These are phyloP conservation scores for Yamadazyma pseudoaaseri DNA, from an alignment of 1,139 yeast genomes.

Conservation along the genomic window DNA sequence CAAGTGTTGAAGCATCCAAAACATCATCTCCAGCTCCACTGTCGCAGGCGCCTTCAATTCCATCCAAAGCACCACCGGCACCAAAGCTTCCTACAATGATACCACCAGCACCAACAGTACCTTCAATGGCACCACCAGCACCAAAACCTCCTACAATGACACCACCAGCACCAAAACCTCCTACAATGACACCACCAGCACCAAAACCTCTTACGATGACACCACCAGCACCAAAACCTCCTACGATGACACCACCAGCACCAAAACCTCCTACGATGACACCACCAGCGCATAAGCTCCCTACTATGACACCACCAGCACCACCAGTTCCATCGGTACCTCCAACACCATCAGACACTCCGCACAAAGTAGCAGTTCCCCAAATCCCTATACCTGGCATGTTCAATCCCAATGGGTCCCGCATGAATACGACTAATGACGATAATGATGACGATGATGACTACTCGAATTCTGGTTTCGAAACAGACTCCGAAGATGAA, in stretches of 20 bases:
- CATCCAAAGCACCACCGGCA: constrained; percentile 6
- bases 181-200: constrained; percentile 15
- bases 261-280: constrained; percentile 17
- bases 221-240: no score
- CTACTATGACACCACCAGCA: constrained; percentile 14
- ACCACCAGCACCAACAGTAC: constrained; percentile 8
- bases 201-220: no score
- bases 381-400: constrained; percentile 12
- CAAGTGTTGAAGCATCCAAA: constrained; percentile 17
- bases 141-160: constrained; percentile 15
- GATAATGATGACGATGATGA: constrained; percentile 5
- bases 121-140: constrained; percentile 16
- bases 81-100: constrained; percentile 8
- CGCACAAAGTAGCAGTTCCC: not conserved
- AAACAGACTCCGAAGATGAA: constrained; percentile 13
- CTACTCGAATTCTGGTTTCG: constrained; percentile 10
- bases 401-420: constrained; percentile 15
- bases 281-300: no score
- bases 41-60: constrained; percentile 1
- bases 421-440: constrained; percentile 1
- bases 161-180: no score
- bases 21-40: constrained; percentile 15
- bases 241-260: no score
- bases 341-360: constrained; percentile 6
- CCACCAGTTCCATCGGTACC: constrained; percentile 10